Conservation (phyloP, 164 flowering plant species). For the Tinospora cordifolia region DNA sequence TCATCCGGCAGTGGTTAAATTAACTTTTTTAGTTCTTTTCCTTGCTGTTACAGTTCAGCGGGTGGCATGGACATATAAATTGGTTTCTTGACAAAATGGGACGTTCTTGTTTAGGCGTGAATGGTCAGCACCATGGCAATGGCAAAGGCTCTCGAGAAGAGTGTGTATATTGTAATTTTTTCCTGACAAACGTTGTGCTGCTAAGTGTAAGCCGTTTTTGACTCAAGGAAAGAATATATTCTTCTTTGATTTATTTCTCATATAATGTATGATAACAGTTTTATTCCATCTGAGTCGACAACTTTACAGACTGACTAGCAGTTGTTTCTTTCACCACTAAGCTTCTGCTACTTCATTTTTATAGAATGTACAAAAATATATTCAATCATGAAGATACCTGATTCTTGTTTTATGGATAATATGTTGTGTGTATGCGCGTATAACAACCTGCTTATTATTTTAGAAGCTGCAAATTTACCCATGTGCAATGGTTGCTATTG, state of each 20-base stretch:
- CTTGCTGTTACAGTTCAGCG: slow-evolving; percentile 13
- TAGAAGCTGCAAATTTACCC: neutral
- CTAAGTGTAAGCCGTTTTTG: slow-evolving; percentile 41
- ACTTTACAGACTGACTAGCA: neutral
- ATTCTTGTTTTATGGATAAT: neutral
- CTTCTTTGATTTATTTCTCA: slow-evolving; percentile 22
- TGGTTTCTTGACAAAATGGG: slow-evolving; percentile 13
- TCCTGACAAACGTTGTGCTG: slow-evolving; percentile 41
- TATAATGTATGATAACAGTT: slow-evolving; percentile 4
- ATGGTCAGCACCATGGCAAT: slow-evolving; percentile 15
- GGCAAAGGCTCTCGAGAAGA: slow-evolving; percentile 33
- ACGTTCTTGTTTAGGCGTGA: slow-evolving; percentile 14
- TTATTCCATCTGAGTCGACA: neutral
- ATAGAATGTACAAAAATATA: neutral
- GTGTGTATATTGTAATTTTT: slow-evolving; percentile 56
- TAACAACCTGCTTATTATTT: neutral
- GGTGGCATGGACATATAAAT: slow-evolving; percentile 2
- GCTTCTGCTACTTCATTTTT: neutral
- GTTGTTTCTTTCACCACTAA: neutral
- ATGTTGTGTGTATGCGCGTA: neutral
- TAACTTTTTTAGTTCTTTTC: neutral
- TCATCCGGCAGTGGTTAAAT: neutral
- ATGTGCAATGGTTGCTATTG: neutral
- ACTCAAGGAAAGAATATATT: slow-evolving; percentile 30
- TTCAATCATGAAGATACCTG: neutral